Conservation (phyloP, 345 rosid species). For the Noccaea caerulescens region DNA sequence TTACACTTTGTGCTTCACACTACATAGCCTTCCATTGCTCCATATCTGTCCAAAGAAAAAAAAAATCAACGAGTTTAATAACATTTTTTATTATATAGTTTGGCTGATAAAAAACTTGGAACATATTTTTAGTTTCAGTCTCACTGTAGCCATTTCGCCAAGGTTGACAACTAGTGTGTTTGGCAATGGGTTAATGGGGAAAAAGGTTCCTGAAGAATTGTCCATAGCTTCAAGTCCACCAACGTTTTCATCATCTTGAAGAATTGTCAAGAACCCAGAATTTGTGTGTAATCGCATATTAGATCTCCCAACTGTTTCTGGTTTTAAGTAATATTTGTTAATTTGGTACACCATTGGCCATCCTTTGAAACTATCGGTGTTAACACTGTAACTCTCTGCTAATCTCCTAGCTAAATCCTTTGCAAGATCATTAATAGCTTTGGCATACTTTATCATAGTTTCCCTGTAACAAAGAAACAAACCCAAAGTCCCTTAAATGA, state of each 20-base stretch:
- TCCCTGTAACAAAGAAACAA: conserved; percentile 47
- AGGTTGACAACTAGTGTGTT: conserved; percentile 80
- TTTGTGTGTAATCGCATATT: conserved; percentile 27
- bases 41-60: conserved; percentile 41
- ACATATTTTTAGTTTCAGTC: neutral
- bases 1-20: conserved; percentile 64
- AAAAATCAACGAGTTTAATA: neutral
- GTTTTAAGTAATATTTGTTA: conserved; percentile 19
- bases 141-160: conserved; percentile 63
- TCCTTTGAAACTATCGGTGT: conserved; percentile 44
- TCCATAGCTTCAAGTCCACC: conserved; percentile 82
- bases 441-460: conserved; percentile 55
- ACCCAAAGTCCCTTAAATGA: neutral
- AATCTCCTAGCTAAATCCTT: conserved; percentile 34
- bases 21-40: conserved; percentile 74
- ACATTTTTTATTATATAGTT: neutral
- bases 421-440: conserved; percentile 56
- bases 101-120: neutral
- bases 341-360: conserved; percentile 82
- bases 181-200: conserved; percentile 59
- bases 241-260: conserved; percentile 63
- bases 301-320: conserved; percentile 2
- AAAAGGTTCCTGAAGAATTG: conserved; percentile 48
- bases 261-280: conserved; percentile 25
- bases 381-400: conserved; percentile 46